Conservation (phyloP, 192 early-diverging fungal genomes). For the Coemansia sp. region DNA sequence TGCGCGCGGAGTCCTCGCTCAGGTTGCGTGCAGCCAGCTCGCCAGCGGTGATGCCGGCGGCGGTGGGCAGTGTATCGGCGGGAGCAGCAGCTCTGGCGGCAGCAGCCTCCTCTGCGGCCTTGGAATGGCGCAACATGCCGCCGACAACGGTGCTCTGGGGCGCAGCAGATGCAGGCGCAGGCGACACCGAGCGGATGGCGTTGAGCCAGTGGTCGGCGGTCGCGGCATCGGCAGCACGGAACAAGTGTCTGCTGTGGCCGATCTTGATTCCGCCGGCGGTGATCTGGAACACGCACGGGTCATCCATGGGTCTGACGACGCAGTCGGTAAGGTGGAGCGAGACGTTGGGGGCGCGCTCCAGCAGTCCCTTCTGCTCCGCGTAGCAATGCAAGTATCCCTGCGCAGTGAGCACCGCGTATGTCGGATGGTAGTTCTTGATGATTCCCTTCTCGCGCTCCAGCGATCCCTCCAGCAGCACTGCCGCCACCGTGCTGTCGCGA, state of each 20-base stretch:
- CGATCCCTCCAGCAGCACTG: slow-evolving; percentile 39
- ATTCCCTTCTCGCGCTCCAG: slow-evolving; percentile 47
- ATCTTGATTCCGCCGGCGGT: slow-evolving; percentile 24
- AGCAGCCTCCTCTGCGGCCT: slow-evolving; percentile 16
- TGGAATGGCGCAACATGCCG: slow-evolving; percentile 33
- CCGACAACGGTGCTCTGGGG: slow-evolving; percentile 17
- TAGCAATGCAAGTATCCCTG: slow-evolving; percentile 48
- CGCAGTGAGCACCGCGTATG: slow-evolving; percentile 33
- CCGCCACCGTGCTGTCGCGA: slow-evolving; percentile 31
- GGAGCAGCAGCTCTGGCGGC: slow-evolving; percentile 5
- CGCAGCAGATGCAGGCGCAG: slow-evolving; percentile 2
- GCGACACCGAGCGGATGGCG: slow-evolving; percentile 20
- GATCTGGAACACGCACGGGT: slow-evolving; percentile 22
- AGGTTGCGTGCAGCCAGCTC: background rate
- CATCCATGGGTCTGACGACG: slow-evolving; percentile 24
- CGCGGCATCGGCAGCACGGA: slow-evolving; percentile 24
- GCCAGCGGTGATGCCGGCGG: slow-evolving; percentile 1
- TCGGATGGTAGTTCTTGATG: slow-evolving; percentile 29
- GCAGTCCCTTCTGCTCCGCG: slow-evolving; percentile 25
- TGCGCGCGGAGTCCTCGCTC: slow-evolving; percentile 1
- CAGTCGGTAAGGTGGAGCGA: slow-evolving; percentile 36
- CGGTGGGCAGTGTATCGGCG: slow-evolving; percentile 2
- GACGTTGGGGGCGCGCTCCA: slow-evolving; percentile 37
- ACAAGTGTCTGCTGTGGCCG: slow-evolving; percentile 30
- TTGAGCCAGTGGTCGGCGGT: slow-evolving; percentile 33